phyloP scores from a whole-genome alignment of 2,329 filamentous ascomycete species.

The Colletotrichum lupini region DNA sequence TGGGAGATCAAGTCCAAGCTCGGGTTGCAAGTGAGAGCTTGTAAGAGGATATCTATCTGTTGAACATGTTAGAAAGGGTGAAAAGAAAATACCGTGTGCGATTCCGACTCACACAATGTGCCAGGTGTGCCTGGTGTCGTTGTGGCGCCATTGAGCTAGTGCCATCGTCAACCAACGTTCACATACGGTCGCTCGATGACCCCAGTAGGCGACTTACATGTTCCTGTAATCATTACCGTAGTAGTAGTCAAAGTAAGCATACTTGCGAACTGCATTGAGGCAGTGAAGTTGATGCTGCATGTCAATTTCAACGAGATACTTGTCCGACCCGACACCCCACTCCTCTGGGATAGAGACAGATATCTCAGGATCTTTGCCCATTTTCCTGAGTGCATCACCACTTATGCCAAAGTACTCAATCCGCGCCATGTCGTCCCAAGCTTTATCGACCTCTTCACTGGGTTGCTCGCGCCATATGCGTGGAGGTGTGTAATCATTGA shows the following conservation, averaged over 20 bases:
- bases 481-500: constrained; percentile 44
- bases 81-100: too few species aligned
- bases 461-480: constrained; percentile 36
- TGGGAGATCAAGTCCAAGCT: constrained; percentile 24
- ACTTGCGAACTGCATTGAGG: constrained; percentile 23
- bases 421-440: constrained; percentile 36
- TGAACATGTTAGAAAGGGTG: background rate
- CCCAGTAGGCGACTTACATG: background rate
- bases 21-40: constrained; percentile 25
- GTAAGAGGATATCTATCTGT: constrained; percentile 18
- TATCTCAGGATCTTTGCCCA: constrained; percentile 27
- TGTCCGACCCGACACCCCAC: constrained; percentile 28
- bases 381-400: constrained; percentile 25
- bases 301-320: constrained; percentile 29
- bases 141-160: constrained; percentile 19
- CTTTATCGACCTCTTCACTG: constrained; percentile 37
- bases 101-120: background rate
- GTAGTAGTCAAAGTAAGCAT: constrained; percentile 25
- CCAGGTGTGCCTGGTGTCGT: constrained; percentile 23
- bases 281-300: constrained; percentile 32
- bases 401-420: constrained; percentile 31
- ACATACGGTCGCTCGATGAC: too few species aligned
- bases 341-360: constrained; percentile 29
- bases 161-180: background rate
- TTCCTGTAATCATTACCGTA: constrained; percentile 15